A percentile compares a stretch with the other conserved stretches of the same genome.
These are phyloP conservation scores for Elasticomyces elasticus DNA, from an alignment of 495 filamentous ascomycete genomes.

Conservation along the genomic window DNA sequence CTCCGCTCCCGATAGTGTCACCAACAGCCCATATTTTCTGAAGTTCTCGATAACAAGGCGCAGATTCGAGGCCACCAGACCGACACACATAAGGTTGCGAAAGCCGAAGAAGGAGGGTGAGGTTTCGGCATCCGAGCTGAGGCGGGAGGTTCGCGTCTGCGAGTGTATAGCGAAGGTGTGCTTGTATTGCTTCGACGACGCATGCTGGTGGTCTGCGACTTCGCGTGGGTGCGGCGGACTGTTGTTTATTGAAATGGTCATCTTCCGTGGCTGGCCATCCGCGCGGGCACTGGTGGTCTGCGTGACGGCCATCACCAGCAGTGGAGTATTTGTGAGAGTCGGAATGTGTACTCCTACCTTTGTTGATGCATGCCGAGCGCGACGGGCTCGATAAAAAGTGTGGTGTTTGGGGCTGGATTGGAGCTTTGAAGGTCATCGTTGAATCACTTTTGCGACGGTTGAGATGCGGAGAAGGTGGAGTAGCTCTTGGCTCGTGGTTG, in stretches of 20 bases:
- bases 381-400: not conserved
- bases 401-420: no score
- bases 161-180: conserved; percentile 84
- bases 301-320: not conserved
- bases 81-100: conserved; percentile 90
- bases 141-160: conserved; percentile 57
- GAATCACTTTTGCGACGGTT: no score
- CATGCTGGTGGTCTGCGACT: not conserved
- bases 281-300: not conserved
- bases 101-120: conserved; percentile 86
- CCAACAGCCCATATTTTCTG: conserved; percentile 93
- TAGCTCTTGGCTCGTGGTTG: no score
- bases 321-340: not conserved
- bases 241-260: not conserved
- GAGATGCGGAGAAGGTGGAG: no score
- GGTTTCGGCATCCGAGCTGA: conserved; percentile 67
- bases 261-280: not conserved
- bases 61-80: conserved; percentile 83
- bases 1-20: conserved; percentile 84
- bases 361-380: not conserved
- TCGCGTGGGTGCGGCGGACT: not conserved
- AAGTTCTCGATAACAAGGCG: conserved; percentile 93
- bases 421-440: no score
- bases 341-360: not conserved
- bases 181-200: conserved; percentile 53